Base-by-base conservation (phyloP, 2,329 filamentous ascomycete species). In the Aspergillus sp. region DNA sequence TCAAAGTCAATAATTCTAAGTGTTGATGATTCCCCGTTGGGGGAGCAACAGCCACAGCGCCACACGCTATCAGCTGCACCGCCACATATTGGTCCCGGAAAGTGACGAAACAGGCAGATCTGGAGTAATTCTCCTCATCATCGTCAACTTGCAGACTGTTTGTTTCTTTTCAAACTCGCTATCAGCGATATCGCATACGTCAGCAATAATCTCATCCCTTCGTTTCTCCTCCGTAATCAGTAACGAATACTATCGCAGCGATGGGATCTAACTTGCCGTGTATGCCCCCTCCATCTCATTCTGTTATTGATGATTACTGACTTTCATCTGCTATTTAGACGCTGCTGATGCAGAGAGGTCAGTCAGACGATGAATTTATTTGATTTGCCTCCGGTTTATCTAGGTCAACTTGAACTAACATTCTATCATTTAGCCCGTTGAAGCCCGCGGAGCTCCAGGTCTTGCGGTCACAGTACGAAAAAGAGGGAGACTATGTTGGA, bases 311-410 rank as follows among this genome's bases (percentile, higher is more conserved):
- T 37, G 19, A 13, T 34, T 39, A 33, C 36, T 47, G 39, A 50
- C 46, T 53, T 19, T 54, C 37, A 43, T 40, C 19, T 19, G 19
- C 19, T 36, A 40, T 40, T 27, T 71, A 97, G 93, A 97, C 77
- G 93, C 93, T 62, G 90, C 94, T 56, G 93, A 98, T 73, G 93
- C 93, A 60, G 93, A 98, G 76, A 95, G 87, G 88, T 91, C 61
- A 54, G 73, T 67, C 19, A 19, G 19, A 19, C 29, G n/a, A 6
- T 30, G 11, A 7, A 12, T 19, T 7, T n/a, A 6, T 38, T 9
- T 2, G 11, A 3, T 5, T 6, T 37, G 6, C 36, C 6, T 7
- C 6, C 6, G 2, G 19, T 19, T 19, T 19, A 19, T 19, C 19
- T 19, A 4, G 19, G 19, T 19, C 19, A 4, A 4, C 19, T 19